A percentile compares a stretch with the other conserved stretches of the same genome.
Conservation (phyloP, 148 eudicot species). For the Camellia japonica region DNA sequence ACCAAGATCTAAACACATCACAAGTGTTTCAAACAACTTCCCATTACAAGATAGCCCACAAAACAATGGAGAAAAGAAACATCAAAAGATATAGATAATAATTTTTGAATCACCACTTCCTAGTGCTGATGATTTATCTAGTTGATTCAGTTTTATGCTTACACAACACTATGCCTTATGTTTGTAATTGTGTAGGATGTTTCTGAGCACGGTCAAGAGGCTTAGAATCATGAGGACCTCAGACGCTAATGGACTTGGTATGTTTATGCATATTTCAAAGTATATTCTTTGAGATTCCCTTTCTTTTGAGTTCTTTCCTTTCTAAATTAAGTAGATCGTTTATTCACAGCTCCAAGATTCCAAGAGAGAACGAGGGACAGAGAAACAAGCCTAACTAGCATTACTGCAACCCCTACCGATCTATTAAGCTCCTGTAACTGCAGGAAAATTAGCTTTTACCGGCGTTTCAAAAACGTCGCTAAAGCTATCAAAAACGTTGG, state of each 20-base stretch:
- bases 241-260: conserved; percentile 83
- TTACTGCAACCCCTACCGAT: neutral
- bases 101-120: neutral
- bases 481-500: no score
- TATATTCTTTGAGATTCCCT: neutral
- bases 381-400: conserved; percentile 41
- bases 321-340: neutral
- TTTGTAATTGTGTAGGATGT: conserved; percentile 47
- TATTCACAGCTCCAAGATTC: conserved; percentile 53
- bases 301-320: neutral
- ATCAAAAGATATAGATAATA: neutral
- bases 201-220: conserved; percentile 66
- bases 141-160: neutral
- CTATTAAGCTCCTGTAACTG: neutral
- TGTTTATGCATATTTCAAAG: neutral
- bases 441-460: no score
- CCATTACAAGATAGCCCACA: neutral
- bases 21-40: no score
- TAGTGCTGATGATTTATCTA: neutral
- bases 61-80: neutral
- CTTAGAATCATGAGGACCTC: conserved; percentile 77
- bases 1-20: no score
- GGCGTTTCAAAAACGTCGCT: no score
- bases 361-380: conserved; percentile 47
- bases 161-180: neutral